These are phyloP conservation scores for Clathrospora elynae DNA, from an alignment of 2,329 filamentous ascomycete species.

Conservation along the genomic window DNA sequence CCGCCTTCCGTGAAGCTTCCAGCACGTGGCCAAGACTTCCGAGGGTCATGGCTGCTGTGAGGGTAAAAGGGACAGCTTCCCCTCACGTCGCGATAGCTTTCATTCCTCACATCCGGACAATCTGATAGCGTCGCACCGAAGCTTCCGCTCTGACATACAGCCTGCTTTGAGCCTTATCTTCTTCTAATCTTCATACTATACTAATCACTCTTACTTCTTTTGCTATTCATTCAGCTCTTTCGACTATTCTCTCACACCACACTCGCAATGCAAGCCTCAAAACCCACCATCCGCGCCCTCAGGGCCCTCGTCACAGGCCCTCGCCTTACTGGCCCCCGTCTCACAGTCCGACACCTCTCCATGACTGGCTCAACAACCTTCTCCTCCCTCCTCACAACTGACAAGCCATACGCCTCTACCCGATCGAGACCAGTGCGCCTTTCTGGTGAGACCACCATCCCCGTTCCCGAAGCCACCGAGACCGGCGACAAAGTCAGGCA, in stretches of 20 bases:
- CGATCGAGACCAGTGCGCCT: slow-evolving; percentile 55
- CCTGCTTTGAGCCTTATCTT: slow-evolving; percentile 8
- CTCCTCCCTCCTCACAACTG: slow-evolving; percentile 55
- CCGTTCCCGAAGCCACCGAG: slow-evolving; percentile 38
- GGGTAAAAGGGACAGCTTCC: slow-evolving; percentile 21
- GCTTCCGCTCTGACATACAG: too few species aligned
- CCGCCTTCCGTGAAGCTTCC: slow-evolving; percentile 11
- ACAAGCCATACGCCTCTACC: slow-evolving; percentile 53
- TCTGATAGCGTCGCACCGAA: slow-evolving; percentile 6
- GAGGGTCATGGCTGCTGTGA: slow-evolving; percentile 3
- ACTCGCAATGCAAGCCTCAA: slow-evolving; percentile 16
- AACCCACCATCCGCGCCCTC: slow-evolving; percentile 15
- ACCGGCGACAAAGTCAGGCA: slow-evolving; percentile 51
- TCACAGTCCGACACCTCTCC: slow-evolving; percentile 57
- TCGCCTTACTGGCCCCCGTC: slow-evolving; percentile 51
- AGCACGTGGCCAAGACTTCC: slow-evolving; percentile 12
- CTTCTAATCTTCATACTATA: slow-evolving; percentile 2
- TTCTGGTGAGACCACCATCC: slow-evolving; percentile 56
- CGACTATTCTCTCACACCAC: not conserved
- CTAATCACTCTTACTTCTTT: slow-evolving; percentile 5
- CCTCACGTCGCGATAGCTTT: slow-evolving; percentile 13
- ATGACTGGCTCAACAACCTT: slow-evolving; percentile 66
- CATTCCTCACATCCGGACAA: slow-evolving; percentile 6
- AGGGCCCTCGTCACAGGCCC: slow-evolving; percentile 50
- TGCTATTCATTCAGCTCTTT: not conserved